Conservation (phyloP, 108 stramenopile genomes). For the Cyclotella choctawhatcheeana region DNA sequence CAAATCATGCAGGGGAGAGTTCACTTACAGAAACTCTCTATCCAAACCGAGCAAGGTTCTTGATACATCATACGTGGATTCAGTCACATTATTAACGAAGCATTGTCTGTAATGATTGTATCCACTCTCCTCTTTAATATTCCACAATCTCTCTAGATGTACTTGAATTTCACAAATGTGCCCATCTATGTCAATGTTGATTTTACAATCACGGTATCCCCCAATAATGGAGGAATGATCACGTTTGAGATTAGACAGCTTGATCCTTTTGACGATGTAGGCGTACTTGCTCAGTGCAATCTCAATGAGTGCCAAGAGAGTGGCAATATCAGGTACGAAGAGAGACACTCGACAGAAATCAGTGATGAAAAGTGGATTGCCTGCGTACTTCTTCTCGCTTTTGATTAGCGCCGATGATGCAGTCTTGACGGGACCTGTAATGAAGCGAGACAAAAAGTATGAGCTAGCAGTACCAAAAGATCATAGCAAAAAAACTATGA, state of each 20-base stretch:
- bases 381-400: conserved; percentile 43
- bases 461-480: too few relatives aligned
- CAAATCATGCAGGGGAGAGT: not conserved
- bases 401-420: conserved; percentile 34
- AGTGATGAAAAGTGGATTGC: conserved; percentile 48
- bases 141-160: conserved; percentile 42
- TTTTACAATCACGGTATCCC: conserved; percentile 50
- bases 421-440: conserved; percentile 42
- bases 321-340: conserved; percentile 43
- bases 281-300: conserved; percentile 38
- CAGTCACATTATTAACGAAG: conserved; percentile 22
- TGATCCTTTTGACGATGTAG: conserved; percentile 29
- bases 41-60: conserved; percentile 32
- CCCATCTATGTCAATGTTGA: conserved; percentile 43
- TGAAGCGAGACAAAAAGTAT: too few relatives aligned
- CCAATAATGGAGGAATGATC: conserved; percentile 31
- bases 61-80: conserved; percentile 26
- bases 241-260: conserved; percentile 37
- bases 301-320: conserved; percentile 45
- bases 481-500: too few relatives aligned
- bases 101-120: conserved; percentile 41
- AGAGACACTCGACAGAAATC: conserved; percentile 42
- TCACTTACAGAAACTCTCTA: conserved; percentile 20
- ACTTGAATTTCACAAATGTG: conserved; percentile 52
- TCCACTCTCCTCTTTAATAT: conserved; percentile 35